A percentile compares a stretch with the other conserved stretches of the same genome.
Evolutionary conservation across 805 yeast genomes (phyloP).

Genomic region (Ogataea trehalophila): DNA sequence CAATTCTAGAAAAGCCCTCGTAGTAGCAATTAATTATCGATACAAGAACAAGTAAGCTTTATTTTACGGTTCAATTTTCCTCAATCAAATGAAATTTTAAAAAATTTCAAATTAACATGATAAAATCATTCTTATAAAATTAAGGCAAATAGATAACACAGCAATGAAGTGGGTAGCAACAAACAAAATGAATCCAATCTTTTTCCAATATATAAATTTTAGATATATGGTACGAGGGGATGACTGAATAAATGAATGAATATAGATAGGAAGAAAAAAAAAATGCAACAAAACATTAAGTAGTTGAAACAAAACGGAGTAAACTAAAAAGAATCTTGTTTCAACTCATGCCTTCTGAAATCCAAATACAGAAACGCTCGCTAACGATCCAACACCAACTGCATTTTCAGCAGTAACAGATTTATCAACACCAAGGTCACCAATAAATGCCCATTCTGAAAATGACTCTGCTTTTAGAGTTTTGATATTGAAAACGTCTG

Average conservation of each 20-base stretch:
- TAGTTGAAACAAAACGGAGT: not conserved
- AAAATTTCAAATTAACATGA: no score
- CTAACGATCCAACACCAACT: slow-evolving; percentile 12
- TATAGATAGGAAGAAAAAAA: not conserved
- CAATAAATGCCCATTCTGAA: slow-evolving; percentile 16
- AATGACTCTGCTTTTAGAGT: slow-evolving; percentile 4
- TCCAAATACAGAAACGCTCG: slow-evolving; percentile 12
- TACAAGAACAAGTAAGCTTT: no score
- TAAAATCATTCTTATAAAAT: no score
- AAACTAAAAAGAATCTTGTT: no score
- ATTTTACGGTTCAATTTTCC: no score
- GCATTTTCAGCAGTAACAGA: not conserved
- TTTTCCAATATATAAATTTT: no score
- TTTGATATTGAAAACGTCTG: slow-evolving; percentile 16
- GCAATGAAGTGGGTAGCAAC: no score
- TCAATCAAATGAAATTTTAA: no score
- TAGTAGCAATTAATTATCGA: no score
- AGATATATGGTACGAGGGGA: not conserved
- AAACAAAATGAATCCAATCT: no score
- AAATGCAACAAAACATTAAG: not conserved
- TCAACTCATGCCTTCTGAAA: slow-evolving; percentile 1
- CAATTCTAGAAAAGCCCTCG: no score
- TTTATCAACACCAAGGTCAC: slow-evolving; percentile 11
- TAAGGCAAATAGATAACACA: no score
- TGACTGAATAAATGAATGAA: not conserved